Base-by-base conservation (phyloP, 306 rosid species). In the Ormosia emarginata region DNA sequence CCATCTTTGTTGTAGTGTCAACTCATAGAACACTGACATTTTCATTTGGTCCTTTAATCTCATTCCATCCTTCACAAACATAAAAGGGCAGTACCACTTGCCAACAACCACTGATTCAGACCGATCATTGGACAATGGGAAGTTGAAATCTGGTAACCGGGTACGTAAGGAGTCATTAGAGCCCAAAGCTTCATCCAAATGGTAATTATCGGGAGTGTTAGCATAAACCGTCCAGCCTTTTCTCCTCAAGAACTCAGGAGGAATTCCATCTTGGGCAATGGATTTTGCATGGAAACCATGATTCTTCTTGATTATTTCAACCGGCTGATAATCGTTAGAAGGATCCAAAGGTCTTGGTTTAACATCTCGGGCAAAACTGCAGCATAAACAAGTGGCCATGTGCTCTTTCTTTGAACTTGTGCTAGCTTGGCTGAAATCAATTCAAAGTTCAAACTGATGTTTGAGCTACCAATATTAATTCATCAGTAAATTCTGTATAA, bases 71-170 rank as follows among this genome's bases (percentile, higher is more conserved):
- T 77, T 84, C n/a, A 89, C 59, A 57, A 90, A 90, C 84, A 88
- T 61, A 53, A 87, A 88, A 69, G 94, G 97, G 30, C 81, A 57
- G 6, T 92, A 82, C 94, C 94, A 92, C 44, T 86, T 88, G 1
- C 92, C 97, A 5, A 89, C 73, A 2, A 40, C 47, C 50, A 86
- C 52, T 8, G 83, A 8, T 7, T 81, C 66, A 2, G 86, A 87
- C 10, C 39, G 6, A 37, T 67, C 34, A 3, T 67, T 7, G 0
- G 79, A 79, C 0, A 69, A 1, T 18, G 87, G n/a, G 37, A 74
- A 87, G 14, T 71, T 12, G 39, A 90, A 80, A 2, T 70, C 11
- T 0, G 95, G 93, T 43, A 84, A 79, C 9, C 47, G 52, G 15
- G 53, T 41, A 18, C 90, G 86, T 1, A 90, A 56, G 1, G 75